Percentiles rank a stretch among this genome's conserved stretches.
phyloP scores from a whole-genome alignment of 139 green algal species.

The Astrephomene gubernaculifera region DNA sequence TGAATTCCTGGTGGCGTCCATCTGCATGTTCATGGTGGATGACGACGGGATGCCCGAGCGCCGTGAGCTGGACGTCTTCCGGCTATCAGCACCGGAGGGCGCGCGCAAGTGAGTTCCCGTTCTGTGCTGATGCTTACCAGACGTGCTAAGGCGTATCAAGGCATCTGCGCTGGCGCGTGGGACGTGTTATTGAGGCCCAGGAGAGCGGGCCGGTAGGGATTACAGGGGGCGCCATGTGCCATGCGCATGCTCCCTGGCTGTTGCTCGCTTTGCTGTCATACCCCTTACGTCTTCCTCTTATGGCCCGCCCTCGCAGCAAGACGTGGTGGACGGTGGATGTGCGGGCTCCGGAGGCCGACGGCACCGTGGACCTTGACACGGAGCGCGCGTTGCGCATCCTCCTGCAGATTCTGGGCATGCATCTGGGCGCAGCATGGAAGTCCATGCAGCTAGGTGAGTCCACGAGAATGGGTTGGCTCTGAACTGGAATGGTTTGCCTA shows the following conservation, averaged over 20 bases:
- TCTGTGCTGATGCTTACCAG: no score
- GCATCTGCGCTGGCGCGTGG: no score
- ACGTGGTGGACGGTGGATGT: constrained; percentile 79
- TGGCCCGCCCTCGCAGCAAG: constrained; percentile 32
- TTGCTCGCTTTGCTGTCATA: no score
- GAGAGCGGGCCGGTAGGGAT: no score
- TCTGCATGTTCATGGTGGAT: constrained; percentile 85
- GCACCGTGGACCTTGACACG: constrained; percentile 52
- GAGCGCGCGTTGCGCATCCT: constrained; percentile 72
- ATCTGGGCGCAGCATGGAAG: constrained; percentile 53
- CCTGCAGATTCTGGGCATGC: constrained; percentile 52
- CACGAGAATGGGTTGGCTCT: neutral
- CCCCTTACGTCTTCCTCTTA: no score
- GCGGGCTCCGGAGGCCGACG: constrained; percentile 52
- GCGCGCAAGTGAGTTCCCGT: neutral
- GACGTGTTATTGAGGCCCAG: no score
- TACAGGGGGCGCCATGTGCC: no score
- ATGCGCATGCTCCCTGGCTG: no score
- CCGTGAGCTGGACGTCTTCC: constrained; percentile 57
- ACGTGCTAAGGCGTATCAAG: no score
- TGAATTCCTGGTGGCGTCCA: constrained; percentile 83
- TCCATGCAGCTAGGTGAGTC: constrained; percentile 53
- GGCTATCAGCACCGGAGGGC: constrained; percentile 32
- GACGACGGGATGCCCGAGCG: constrained; percentile 52
- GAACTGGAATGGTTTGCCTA: no score